These are phyloP conservation scores for Vigna unguiculata DNA, from an alignment of 306 rosid species.

Conservation along the genomic window DNA sequence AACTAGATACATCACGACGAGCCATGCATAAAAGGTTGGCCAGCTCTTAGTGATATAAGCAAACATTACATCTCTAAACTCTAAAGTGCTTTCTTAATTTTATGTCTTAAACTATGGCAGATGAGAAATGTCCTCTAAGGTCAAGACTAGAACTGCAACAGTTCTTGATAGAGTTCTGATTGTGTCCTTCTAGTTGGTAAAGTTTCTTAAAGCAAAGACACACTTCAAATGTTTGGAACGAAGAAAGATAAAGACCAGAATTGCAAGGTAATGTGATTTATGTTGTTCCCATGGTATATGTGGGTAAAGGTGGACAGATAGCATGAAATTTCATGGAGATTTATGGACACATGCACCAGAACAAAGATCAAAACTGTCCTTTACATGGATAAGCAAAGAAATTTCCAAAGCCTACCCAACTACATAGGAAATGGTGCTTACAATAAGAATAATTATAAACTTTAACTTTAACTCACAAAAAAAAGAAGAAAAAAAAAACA, in stretches of 20 bases:
- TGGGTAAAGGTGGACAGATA: constrained; percentile 6
- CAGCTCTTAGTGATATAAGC: not conserved
- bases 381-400: constrained; percentile 7
- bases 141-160: not conserved
- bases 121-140: not conserved
- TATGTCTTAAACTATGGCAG: not conserved
- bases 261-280: not conserved
- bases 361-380: not conserved
- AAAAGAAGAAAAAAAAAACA: not conserved
- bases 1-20: not conserved
- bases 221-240: not conserved
- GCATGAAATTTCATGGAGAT: constrained; percentile 13
- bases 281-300: not conserved
- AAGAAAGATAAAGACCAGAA: not conserved
- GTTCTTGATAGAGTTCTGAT: not conserved
- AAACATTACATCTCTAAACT: not conserved
- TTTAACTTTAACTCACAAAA: not conserved
- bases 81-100: not conserved
- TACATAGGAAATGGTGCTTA: constrained; percentile 20
- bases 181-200: constrained; percentile 9
- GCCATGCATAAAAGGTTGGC: constrained; percentile 6
- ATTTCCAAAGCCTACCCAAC: constrained; percentile 21
- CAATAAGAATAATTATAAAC: constrained; percentile 11
- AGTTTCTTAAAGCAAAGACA: not conserved
- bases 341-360: not conserved